These are phyloP conservation scores for Pseudoscleropodium purum DNA, from an alignment of 225 moss, liverwort and hornwort genomes.

Conservation along the genomic window DNA sequence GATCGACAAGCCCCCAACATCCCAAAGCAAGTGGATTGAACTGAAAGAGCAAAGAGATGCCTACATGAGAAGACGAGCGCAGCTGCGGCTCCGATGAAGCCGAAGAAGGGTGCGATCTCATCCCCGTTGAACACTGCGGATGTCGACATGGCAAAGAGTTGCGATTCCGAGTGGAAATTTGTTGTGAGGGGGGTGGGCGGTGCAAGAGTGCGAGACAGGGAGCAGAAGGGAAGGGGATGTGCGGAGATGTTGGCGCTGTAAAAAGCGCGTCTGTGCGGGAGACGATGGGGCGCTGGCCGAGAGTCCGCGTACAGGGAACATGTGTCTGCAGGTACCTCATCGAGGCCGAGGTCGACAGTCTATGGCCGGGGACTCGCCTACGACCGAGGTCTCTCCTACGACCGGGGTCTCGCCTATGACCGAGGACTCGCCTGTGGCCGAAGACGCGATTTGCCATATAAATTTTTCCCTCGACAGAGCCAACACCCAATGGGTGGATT, in stretches of 20 bases:
- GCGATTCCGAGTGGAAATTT: background rate
- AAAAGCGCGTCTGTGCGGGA: background rate
- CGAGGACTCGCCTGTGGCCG: too few species aligned
- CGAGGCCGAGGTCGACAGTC: background rate
- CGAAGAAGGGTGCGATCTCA: slow-evolving; percentile 47
- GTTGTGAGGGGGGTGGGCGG: background rate
- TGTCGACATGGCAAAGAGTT: slow-evolving; percentile 2
- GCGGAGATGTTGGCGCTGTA: background rate
- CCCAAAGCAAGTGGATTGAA: background rate
- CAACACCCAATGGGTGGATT: too few species aligned
- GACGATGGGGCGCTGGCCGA: background rate
- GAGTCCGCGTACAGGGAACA: background rate
- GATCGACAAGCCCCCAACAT: background rate
- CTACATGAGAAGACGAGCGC: slow-evolving; percentile 25
- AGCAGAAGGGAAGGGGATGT: too few species aligned
- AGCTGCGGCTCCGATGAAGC: slow-evolving; percentile 34
- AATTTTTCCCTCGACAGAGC: too few species aligned
- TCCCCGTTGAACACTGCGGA: slow-evolving; percentile 26
- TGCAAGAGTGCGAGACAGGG: background rate
- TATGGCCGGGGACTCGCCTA: background rate
- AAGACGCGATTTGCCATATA: too few species aligned
- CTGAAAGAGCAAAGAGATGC: background rate
- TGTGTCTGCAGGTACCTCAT: background rate
- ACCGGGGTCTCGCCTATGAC: too few species aligned
- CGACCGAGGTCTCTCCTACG: too few species aligned